Evolutionary conservation across 352 stramenopile genomes (phyloP).

Genomic region (Pythium myriotylum): DNA sequence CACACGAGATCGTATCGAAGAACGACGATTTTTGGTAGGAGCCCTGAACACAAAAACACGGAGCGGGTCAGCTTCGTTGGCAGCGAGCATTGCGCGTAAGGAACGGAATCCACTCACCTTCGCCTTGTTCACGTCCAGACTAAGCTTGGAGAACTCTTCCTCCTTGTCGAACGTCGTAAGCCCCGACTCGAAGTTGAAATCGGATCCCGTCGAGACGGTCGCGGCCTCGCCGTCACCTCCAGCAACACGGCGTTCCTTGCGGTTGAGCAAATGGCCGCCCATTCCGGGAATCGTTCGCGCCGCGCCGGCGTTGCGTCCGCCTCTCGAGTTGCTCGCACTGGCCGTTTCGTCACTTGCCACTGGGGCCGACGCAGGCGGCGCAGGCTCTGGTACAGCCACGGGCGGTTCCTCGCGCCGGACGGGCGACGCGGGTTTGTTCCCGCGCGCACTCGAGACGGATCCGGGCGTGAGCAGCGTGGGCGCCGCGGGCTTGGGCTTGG

Average conservation of each 20-base stretch:
- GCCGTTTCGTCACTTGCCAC: slow-evolving; percentile 23
- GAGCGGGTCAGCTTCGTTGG: no score
- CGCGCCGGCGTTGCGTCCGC: slow-evolving; percentile 14
- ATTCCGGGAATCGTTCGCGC: slow-evolving; percentile 78
- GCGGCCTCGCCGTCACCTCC: slow-evolving; percentile 32
- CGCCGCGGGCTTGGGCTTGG: slow-evolving; percentile 25
- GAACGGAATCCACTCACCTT: slow-evolving; percentile 7
- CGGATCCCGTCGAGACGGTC: slow-evolving; percentile 25
- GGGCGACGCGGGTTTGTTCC: slow-evolving; percentile 22
- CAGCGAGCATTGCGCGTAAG: background rate
- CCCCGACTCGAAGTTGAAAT: slow-evolving; percentile 77
- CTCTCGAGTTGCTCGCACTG: slow-evolving; percentile 12
- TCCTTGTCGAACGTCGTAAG: slow-evolving; percentile 81
- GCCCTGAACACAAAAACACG: slow-evolving; percentile 29
- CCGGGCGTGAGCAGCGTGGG: slow-evolving; percentile 58
- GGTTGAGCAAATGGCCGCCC: slow-evolving; percentile 78
- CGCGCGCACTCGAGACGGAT: slow-evolving; percentile 45
- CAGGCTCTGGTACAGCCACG: no score
- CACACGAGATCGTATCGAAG: slow-evolving; percentile 91
- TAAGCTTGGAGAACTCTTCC: slow-evolving; percentile 76
- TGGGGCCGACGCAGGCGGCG: slow-evolving; percentile 19
- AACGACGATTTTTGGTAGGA: slow-evolving; percentile 90
- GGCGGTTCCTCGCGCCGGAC: slow-evolving; percentile 22
- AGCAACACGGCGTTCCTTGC: slow-evolving; percentile 70
- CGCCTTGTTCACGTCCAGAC: slow-evolving; percentile 45